A percentile compares a stretch with the other conserved stretches of the same genome.
Conservation (phyloP, 345 rosid genomes). For the Theobroma cacao region DNA sequence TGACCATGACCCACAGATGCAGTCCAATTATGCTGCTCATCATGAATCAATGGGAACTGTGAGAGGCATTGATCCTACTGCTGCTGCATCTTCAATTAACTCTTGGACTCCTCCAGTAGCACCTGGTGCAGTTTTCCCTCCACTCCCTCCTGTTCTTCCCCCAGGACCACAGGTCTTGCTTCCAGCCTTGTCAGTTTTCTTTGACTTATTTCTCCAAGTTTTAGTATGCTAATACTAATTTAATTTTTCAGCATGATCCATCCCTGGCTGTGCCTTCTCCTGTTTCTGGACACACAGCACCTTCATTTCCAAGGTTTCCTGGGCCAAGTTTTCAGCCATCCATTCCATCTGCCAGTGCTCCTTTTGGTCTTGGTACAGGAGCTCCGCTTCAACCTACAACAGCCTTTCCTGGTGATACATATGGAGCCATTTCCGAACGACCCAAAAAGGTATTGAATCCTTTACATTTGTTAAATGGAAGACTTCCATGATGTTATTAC, state of each 20-base stretch:
- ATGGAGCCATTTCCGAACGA: conserved; percentile 66
- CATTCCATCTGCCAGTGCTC: conserved; percentile 45
- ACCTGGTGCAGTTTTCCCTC: conserved; percentile 53
- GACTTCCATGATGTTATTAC: conserved; percentile 5
- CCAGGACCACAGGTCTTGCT: conserved; percentile 59
- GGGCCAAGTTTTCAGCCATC: conserved; percentile 60
- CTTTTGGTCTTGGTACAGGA: conserved; percentile 56
- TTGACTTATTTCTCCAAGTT: not conserved
- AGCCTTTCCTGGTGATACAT: conserved; percentile 70
- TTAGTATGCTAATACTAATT: conserved; percentile 19
- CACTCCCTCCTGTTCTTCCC: conserved; percentile 49
- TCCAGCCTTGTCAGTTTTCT: conserved; percentile 13
- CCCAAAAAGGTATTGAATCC: conserved; percentile 66
- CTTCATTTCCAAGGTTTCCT: conserved; percentile 69
- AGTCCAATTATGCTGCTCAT: conserved; percentile 44
- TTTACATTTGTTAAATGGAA: conserved; percentile 14
- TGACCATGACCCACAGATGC: conserved; percentile 45
- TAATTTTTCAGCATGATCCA: conserved; percentile 62
- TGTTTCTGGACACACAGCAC: conserved; percentile 56
- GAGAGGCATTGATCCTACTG: conserved; percentile 33
- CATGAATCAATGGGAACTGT: conserved; percentile 39
- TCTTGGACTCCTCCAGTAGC: conserved; percentile 60
- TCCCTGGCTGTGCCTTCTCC: conserved; percentile 48
- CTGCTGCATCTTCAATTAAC: conserved; percentile 35
- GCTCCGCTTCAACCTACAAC: conserved; percentile 53